phyloP scores from a whole-genome alignment of 345 rosid species.

The Barbarea vulgaris region DNA sequence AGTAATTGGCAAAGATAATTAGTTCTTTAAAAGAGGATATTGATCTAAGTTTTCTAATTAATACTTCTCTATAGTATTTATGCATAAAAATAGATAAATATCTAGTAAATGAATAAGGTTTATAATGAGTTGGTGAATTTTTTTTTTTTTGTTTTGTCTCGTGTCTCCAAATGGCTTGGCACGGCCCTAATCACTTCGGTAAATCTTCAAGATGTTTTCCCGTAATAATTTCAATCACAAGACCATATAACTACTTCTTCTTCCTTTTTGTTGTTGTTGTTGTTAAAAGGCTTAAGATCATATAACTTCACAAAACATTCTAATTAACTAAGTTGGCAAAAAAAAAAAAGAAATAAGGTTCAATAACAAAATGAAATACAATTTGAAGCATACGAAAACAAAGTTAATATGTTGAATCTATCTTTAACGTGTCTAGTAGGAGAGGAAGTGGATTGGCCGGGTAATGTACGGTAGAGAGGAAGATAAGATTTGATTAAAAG shows the following conservation, averaged over 20 bases:
- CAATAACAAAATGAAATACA: background rate
- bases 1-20: too few species aligned
- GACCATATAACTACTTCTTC: too few species aligned
- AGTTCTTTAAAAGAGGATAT: too few species aligned
- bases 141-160: too few species aligned
- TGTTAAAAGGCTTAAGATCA: too few species aligned
- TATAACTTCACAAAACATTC: background rate
- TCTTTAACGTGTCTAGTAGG: constrained; percentile 28
- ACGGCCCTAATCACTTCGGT: background rate
- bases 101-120: background rate
- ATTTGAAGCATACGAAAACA: background rate
- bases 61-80: too few species aligned
- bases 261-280: too few species aligned
- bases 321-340: background rate
- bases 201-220: background rate
- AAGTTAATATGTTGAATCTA: background rate
- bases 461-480: constrained; percentile 40
- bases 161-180: background rate
- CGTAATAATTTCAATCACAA: too few species aligned
- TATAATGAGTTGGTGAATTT: too few species aligned
- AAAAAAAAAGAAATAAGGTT: background rate
- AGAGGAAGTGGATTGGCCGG: constrained; percentile 22
- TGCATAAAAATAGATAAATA: background rate
- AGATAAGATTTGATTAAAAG: constrained; percentile 33
- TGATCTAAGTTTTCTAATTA: background rate